Percentiles rank a stretch among this genome's conserved stretches.
phyloP scores from a whole-genome alignment of 352 stramenopile species.

The Pythium aristosporum region DNA sequence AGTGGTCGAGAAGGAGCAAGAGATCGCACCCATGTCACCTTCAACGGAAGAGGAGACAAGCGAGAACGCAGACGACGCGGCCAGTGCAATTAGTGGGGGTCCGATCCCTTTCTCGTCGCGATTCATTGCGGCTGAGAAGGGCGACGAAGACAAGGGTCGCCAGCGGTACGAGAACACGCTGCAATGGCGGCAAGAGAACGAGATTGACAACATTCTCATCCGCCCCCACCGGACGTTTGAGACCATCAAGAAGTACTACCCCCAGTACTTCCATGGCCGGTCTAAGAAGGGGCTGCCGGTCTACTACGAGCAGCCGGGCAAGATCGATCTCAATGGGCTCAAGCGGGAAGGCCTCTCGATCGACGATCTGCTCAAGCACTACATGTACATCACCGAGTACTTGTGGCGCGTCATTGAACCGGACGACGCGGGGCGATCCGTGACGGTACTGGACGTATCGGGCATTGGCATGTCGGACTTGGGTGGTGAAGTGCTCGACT shows the following conservation, averaged over 20 bases:
- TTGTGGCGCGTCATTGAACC: constrained; percentile 85
- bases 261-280: constrained; percentile 88
- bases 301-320: constrained; percentile 85
- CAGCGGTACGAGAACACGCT: constrained; percentile 73
- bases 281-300: constrained; percentile 73
- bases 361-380: constrained; percentile 86
- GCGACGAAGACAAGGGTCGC: constrained; percentile 75
- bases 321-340: constrained; percentile 84
- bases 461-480: constrained; percentile 89
- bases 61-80: constrained; percentile 6
- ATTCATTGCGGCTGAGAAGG: constrained; percentile 85
- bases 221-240: constrained; percentile 78
- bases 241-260: constrained; percentile 91
- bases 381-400: constrained; percentile 93
- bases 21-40: constrained; percentile 5
- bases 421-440: constrained; percentile 61
- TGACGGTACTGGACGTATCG: constrained; percentile 83
- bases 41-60: constrained; percentile 23
- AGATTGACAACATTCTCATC: constrained; percentile 87
- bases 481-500: constrained; percentile 84
- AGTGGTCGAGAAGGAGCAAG: constrained; percentile 46
- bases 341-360: constrained; percentile 87
- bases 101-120: constrained; percentile 73
- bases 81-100: constrained; percentile 45
- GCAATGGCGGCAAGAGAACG: constrained; percentile 85